Conservation (phyloP, 1,284 basidiomycete genomes). For the Cutaneotrichosporon sp. region DNA sequence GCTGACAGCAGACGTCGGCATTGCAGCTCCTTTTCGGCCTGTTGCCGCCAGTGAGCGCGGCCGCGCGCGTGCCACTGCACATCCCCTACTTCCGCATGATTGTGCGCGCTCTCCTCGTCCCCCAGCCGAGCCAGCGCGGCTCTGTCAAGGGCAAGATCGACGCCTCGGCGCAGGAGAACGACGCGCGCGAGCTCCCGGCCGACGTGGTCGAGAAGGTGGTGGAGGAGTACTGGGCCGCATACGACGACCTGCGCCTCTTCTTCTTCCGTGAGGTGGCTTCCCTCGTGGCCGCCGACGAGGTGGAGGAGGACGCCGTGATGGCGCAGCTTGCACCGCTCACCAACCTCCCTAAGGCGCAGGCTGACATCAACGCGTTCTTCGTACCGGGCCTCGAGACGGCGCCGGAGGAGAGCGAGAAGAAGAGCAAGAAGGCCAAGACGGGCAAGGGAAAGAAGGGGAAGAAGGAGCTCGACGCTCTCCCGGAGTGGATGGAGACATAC, state of each 20-base stretch:
- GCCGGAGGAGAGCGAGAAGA: constrained; percentile 44
- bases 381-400: constrained; percentile 67
- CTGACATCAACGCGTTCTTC: constrained; percentile 84
- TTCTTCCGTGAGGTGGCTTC: constrained; percentile 79
- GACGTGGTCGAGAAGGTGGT: constrained; percentile 59
- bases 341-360: constrained; percentile 73
- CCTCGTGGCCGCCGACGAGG: constrained; percentile 8
- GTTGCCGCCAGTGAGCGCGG: constrained; percentile 70
- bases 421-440: constrained; percentile 46
- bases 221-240: constrained; percentile 54
- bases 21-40: constrained; percentile 77
- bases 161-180: constrained; percentile 35
- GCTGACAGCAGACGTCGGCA: constrained; percentile 62
- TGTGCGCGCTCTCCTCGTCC: constrained; percentile 41
- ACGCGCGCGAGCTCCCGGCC: constrained; percentile 60
- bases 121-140: constrained; percentile 44
- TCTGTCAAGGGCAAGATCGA: constrained; percentile 34
- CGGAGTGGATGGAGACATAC: constrained; percentile 54
- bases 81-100: constrained; percentile 48
- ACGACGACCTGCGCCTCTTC: constrained; percentile 82
- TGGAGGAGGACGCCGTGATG: constrained; percentile 64
- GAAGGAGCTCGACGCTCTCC: constrained; percentile 38
- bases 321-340: constrained; percentile 72
- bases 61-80: constrained; percentile 55
- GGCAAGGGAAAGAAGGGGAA: constrained; percentile 53